These are phyloP conservation scores for Noccaea bulbosa DNA, from an alignment of 345 rosid genomes.

Conservation along the genomic window DNA sequence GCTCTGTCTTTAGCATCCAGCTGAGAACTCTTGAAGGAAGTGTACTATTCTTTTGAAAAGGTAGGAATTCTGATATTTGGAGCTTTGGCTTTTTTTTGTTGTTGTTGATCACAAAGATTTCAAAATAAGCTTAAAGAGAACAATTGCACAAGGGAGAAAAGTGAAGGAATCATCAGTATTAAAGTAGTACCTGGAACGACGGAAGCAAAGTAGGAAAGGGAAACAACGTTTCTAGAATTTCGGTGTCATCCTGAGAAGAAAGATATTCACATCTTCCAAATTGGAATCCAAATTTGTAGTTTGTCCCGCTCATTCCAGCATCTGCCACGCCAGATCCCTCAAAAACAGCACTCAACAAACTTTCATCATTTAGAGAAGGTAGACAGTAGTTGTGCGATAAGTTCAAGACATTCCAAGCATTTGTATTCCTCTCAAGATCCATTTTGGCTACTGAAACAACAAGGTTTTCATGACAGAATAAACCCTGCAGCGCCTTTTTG, in stretches of 20 bases:
- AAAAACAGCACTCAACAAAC: constrained; percentile 65
- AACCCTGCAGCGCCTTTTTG: constrained; percentile 44
- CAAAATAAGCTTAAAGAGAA: constrained; percentile 22
- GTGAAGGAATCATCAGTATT: constrained; percentile 18
- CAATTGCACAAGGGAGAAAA: constrained; percentile 19
- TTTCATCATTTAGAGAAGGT: constrained; percentile 81
- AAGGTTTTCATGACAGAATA: constrained; percentile 85
- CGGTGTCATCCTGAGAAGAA: constrained; percentile 60
- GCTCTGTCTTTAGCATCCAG: constrained; percentile 73
- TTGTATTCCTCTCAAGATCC: constrained; percentile 55
- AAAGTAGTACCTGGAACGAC: constrained; percentile 69
- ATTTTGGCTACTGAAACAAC: constrained; percentile 62
- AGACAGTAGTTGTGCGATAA: constrained; percentile 61
- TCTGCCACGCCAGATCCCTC: constrained; percentile 43
- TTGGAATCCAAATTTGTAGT: constrained; percentile 77
- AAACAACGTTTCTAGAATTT: constrained; percentile 72
- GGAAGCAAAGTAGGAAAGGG: constrained; percentile 97
- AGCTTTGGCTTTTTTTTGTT: constrained; percentile 60
- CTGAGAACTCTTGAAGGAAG: constrained; percentile 74
- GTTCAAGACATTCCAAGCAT: constrained; percentile 61
- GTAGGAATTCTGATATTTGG: constrained; percentile 69
- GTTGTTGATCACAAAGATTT: constrained; percentile 32
- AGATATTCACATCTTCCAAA: constrained; percentile 62
- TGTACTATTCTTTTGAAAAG: constrained; percentile 90
- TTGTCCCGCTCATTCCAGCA: constrained; percentile 59